These are phyloP conservation scores for Botrytis galanthina DNA, from an alignment of 2,329 filamentous ascomycete genomes.

Conservation along the genomic window DNA sequence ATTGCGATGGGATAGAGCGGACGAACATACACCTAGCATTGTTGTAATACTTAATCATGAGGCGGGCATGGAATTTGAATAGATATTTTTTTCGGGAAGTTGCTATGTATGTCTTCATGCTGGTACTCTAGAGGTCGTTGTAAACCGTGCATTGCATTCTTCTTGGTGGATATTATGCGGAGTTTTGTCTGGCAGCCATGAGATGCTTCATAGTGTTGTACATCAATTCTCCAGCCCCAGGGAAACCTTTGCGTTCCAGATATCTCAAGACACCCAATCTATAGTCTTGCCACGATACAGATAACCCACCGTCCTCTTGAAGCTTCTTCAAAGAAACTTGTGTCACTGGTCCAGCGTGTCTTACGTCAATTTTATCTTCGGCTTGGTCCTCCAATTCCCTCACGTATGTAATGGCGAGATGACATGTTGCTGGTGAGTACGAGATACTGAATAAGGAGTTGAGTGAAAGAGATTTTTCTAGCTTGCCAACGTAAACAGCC, in stretches of 20 bases:
- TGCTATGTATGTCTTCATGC: not conserved
- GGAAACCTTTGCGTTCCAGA: constrained; percentile 61
- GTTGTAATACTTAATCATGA: constrained; percentile 17
- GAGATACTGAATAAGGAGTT: constrained; percentile 56
- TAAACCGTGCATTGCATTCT: not conserved
- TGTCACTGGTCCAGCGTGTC: constrained; percentile 68
- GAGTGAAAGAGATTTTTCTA: constrained; percentile 50
- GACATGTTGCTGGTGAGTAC: constrained; percentile 55
- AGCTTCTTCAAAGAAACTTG: constrained; percentile 63
- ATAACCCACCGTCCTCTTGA: constrained; percentile 62
- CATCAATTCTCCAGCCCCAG: constrained; percentile 69
- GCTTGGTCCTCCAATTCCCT: constrained; percentile 57
- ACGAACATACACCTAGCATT: constrained; percentile 1
- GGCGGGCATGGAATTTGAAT: constrained; percentile 2
- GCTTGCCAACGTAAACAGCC: constrained; percentile 47
- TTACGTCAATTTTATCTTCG: constrained; percentile 43
- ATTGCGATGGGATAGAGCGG: constrained; percentile 11
- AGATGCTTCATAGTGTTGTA: constrained; percentile 79
- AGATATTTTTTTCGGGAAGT: not conserved
- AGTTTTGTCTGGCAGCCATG: constrained; percentile 42
- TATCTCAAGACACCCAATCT: constrained; percentile 68
- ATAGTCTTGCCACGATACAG: constrained; percentile 71
- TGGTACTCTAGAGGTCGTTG: not conserved
- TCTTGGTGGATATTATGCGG: not conserved
- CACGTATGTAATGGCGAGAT: constrained; percentile 55